phyloP scores from a whole-genome alignment of 2,329 filamentous ascomycete genomes.

The Aspergillus udagawae region DNA sequence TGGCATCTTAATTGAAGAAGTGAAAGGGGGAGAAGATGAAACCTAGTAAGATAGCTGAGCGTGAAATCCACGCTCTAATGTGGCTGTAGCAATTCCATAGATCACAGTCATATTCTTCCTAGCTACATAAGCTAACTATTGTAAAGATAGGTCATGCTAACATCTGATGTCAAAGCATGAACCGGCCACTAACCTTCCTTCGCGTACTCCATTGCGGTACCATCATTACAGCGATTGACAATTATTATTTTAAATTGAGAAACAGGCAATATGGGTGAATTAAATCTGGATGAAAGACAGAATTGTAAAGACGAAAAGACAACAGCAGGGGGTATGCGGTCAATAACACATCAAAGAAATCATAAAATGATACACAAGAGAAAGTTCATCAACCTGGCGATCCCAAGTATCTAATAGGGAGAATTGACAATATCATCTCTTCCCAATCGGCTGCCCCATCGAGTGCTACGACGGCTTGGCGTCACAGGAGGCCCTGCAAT shows the following conservation, averaged over 20 bases:
- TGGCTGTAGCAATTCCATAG: not conserved
- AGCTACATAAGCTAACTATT: not conserved
- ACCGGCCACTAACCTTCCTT: not conserved
- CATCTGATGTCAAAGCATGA: not conserved
- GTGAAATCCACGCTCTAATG: not conserved
- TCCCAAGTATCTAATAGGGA: conserved; percentile 46
- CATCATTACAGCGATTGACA: not conserved
- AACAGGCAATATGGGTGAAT: not conserved
- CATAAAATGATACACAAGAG: conserved; percentile 11
- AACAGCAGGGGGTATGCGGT: conserved; percentile 29
- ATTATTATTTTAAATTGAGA: not conserved
- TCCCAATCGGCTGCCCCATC: conserved; percentile 51
- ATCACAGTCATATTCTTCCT: not conserved
- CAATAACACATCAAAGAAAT: conserved; percentile 10
- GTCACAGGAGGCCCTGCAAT: conserved; percentile 62
- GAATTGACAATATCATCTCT: conserved; percentile 81
- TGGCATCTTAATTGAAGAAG: not conserved
- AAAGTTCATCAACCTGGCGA: conserved; percentile 6
- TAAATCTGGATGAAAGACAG: not conserved
- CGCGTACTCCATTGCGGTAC: not conserved
- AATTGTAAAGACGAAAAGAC: not conserved
- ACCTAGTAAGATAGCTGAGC: not conserved
- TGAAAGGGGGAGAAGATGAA: not conserved
- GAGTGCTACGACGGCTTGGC: conserved; percentile 37
- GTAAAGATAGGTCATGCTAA: not conserved